Evolutionary conservation across 2,329 filamentous ascomycete genomes (phyloP), one percentile per base, ranked within the genome.

Genomic region (Gnomoniopsis smithogilvyi): DNA sequence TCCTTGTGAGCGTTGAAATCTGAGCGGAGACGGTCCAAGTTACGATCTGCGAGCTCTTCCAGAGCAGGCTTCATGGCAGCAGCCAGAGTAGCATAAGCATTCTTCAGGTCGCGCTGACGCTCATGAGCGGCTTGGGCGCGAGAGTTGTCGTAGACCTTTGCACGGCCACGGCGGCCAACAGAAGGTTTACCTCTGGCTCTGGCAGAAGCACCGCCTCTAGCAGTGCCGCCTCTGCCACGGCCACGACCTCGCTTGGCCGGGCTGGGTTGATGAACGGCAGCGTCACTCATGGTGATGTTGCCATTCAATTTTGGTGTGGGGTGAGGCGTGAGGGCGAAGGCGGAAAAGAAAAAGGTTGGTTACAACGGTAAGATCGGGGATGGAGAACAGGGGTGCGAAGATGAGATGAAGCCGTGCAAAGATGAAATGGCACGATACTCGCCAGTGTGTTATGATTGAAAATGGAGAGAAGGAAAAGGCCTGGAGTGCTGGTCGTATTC

Each of bases 81-180:
- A 60, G 84, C 80, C 54, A 91, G 81, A 59, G 80, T 76, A n/a
- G 84, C 80, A 71, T 84, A 91, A 24, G 79, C 78, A 58, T 84
- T 83, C 70, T 88, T 88, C 66, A 91, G 77, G 65, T 88, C 82
- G 64, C 87, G 80, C 68, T 87, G 84, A 56, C 88, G 85, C 69
- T 86, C 83, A 64, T 84, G 82, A 58, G 80, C 78, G 53, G 82
- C 82, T 68, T 86, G 83, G 55, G 81, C 78, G 63, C 77, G 79
- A 62, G 77, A 73, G 63, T 82, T 78, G 61, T 77, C 73, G 66
- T 84, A 85, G 65, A 78, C 78, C 73, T 85, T 85, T 70, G 80
- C 78, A 58, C 81, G 79, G 61, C 91, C 61, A 51, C 61, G 59
- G 34, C 61, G 61, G n/a, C 59, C 59, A 26, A 53, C 48, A n/a